Conservation (phyloP, 345 rosid species). For the Pseudoturritis turrita region DNA sequence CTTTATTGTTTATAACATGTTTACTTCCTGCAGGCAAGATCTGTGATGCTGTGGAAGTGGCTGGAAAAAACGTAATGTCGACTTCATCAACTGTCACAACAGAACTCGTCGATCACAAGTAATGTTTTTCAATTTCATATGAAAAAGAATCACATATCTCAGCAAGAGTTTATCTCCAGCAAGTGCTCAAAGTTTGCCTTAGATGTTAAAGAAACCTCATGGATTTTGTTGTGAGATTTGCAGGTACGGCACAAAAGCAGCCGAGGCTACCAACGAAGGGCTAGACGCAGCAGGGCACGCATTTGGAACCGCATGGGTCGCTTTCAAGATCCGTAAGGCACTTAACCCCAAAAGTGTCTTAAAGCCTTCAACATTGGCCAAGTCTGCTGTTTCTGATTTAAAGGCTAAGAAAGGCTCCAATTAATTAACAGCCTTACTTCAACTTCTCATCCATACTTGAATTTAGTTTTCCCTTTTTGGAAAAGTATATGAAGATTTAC, state of each 20-base stretch:
- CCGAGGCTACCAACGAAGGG: conserved; percentile 60
- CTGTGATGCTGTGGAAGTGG: conserved; percentile 88
- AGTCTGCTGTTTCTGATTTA: conserved; percentile 52
- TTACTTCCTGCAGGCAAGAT: conserved; percentile 49
- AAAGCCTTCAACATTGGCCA: conserved; percentile 64
- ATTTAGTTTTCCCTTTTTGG: not conserved
- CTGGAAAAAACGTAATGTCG: conserved; percentile 89
- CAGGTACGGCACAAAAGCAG: conserved; percentile 87
- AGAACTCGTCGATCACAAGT: conserved; percentile 76
- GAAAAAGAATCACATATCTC: not conserved
- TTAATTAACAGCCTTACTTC: conserved; percentile 11
- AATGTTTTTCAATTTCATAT: not conserved
- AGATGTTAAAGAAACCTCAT: not conserved
- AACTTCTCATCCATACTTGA: not conserved
- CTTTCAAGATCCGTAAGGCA: conserved; percentile 84
- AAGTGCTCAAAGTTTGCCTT: not conserved
- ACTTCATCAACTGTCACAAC: conserved; percentile 85
- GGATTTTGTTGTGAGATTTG: not conserved
- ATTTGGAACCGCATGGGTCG: conserved; percentile 89
- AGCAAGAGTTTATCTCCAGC: not conserved
- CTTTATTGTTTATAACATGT: not conserved
- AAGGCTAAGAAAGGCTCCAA: conserved; percentile 41
- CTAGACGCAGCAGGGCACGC: conserved; percentile 90
- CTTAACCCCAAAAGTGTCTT: conserved; percentile 70
- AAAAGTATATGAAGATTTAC: not conserved